Evolutionary conservation across 2,329 filamentous ascomycete genomes (phyloP).

Genomic region (Parafenestella ontariensis): DNA sequence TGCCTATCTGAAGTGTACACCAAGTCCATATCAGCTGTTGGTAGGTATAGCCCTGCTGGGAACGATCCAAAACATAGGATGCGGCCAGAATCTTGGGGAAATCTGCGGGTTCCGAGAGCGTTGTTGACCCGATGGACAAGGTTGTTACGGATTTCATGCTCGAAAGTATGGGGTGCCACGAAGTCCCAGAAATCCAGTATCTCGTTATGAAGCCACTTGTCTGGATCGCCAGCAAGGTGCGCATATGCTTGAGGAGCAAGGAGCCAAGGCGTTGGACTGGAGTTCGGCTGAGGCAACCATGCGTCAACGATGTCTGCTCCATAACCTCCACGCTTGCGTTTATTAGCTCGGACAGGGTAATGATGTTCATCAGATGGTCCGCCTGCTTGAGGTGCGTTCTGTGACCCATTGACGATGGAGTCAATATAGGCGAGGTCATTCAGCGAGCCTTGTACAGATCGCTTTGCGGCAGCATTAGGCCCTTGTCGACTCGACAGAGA

Average conservation of each 20-base stretch:
- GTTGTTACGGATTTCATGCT: conserved; percentile 75
- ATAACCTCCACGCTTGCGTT: conserved; percentile 69
- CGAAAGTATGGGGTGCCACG: conserved; percentile 77
- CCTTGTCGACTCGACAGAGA: background rate
- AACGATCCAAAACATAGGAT: conserved; percentile 90
- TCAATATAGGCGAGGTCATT: conserved; percentile 24
- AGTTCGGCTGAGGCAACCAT: conserved; percentile 49
- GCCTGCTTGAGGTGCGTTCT: conserved; percentile 6
- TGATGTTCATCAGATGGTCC: conserved; percentile 16
- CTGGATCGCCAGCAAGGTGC: conserved; percentile 59
- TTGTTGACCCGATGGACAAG: conserved; percentile 73
- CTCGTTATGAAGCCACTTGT: conserved; percentile 78
- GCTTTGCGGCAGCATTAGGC: background rate
- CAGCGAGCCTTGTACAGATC: conserved; percentile 31
- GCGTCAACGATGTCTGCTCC: conserved; percentile 47
- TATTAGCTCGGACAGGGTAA: conserved; percentile 48
- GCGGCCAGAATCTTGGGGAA: conserved; percentile 56
- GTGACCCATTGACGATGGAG: conserved; percentile 6
- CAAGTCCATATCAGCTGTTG: conserved; percentile 90
- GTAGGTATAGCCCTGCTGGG: conserved; percentile 77
- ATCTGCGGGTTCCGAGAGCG: conserved; percentile 56
- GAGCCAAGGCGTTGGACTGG: conserved; percentile 60
- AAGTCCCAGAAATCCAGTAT: conserved; percentile 88
- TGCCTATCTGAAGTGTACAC: conserved; percentile 76
- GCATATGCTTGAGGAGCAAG: conserved; percentile 57